A percentile compares a stretch with the other conserved stretches of the same genome.
These are phyloP conservation scores for Endoconidiophora laricicola DNA, from an alignment of 2,329 filamentous ascomycete genomes.

Conservation along the genomic window DNA sequence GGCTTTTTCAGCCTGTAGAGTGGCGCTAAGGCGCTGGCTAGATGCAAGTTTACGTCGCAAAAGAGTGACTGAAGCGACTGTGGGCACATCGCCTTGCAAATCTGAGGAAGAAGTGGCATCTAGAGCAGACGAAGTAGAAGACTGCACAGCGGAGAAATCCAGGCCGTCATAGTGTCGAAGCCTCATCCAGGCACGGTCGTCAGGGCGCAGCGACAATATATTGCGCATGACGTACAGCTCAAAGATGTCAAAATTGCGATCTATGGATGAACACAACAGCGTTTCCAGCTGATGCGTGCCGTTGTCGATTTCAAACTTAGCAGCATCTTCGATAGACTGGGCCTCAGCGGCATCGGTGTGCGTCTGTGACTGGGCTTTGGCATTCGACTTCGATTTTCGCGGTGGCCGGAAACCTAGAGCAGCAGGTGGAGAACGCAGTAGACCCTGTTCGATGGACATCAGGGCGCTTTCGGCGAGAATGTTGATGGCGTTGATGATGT, in stretches of 20 bases:
- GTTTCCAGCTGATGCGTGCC: constrained; percentile 77
- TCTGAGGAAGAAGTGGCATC: not conserved
- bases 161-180: constrained; percentile 70
- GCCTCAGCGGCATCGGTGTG: constrained; percentile 10
- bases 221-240: constrained; percentile 86
- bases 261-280: constrained; percentile 61
- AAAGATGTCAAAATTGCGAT: constrained; percentile 72
- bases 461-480: constrained; percentile 81
- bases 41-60: constrained; percentile 61
- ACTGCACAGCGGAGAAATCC: constrained; percentile 23
- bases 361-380: not conserved
- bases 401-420: constrained; percentile 61
- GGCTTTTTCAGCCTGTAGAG: constrained; percentile 51
- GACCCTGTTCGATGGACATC: constrained; percentile 69
- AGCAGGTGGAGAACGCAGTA: constrained; percentile 56
- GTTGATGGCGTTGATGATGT: constrained; percentile 95
- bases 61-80: constrained; percentile 50
- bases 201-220: constrained; percentile 51
- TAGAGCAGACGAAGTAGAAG: not conserved
- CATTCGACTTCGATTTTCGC: constrained; percentile 22
- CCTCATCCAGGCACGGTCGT: constrained; percentile 62
- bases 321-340: constrained; percentile 23
- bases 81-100: constrained; percentile 24
- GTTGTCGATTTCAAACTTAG: constrained; percentile 60
- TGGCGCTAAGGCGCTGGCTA: constrained; percentile 56